Percentiles rank a stretch among this genome's conserved stretches.
These are phyloP conservation scores for Globisporangium spinosum DNA, from an alignment of 352 stramenopile genomes.

Conservation along the genomic window DNA sequence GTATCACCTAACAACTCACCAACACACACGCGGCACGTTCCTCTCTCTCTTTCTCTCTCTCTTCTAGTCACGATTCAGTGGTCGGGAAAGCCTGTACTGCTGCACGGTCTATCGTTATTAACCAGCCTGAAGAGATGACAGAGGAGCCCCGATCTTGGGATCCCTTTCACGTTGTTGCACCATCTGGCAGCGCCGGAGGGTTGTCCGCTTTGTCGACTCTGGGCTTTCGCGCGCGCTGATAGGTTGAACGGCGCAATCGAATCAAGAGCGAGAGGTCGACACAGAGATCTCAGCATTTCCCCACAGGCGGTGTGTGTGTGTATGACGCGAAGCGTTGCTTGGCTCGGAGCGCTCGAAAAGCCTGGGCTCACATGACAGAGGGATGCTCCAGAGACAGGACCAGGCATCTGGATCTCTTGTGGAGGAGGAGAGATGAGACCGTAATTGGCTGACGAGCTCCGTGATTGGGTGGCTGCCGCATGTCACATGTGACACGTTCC, in stretches of 20 bases:
- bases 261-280: background rate
- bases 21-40: background rate
- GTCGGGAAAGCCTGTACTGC: background rate
- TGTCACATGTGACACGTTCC: slow-evolving; percentile 8
- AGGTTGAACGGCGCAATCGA: background rate
- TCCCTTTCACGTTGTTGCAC: background rate
- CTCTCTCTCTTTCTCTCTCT: background rate
- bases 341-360: background rate
- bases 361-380: background rate
- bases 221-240: background rate
- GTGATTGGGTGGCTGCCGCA: background rate
- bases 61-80: slow-evolving; percentile 3
- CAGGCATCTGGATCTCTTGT: slow-evolving; percentile 7
- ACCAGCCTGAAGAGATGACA: background rate
- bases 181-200: background rate
- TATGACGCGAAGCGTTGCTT: slow-evolving; percentile 1
- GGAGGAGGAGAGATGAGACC: background rate
- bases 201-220: slow-evolving; percentile 4
- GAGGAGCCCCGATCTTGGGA: background rate
- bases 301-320: background rate
- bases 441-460: background rate
- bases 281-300: background rate
- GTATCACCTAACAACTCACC: slow-evolving; percentile 6
- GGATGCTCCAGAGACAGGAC: slow-evolving; percentile 13
- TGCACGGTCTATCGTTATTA: background rate